Conservation (phyloP, 2,329 filamentous ascomycete species). For the Davidsoniella australis region DNA sequence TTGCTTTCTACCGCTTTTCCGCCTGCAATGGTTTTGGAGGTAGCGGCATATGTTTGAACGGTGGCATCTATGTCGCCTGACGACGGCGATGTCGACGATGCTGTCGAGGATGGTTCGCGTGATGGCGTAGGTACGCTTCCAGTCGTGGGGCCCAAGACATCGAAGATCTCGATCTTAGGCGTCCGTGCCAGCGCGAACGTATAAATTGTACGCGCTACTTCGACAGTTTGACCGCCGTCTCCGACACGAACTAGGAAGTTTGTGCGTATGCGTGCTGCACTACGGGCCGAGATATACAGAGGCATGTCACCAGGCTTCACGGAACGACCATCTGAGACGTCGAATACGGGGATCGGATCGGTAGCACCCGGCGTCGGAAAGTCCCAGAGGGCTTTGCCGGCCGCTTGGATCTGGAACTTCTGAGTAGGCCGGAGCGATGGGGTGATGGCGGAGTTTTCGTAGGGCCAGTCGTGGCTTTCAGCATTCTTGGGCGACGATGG, state of each 20-base stretch:
- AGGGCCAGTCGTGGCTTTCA: constrained; percentile 13
- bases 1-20: too few species aligned
- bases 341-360: constrained; percentile 26
- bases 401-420: constrained; percentile 31
- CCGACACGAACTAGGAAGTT: constrained; percentile 29
- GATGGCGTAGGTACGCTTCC: background rate
- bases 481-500: too few species aligned
- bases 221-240: constrained; percentile 18
- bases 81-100: background rate
- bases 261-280: constrained; percentile 27
- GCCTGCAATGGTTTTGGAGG: background rate
- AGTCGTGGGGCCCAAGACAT: background rate
- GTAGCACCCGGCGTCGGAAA: constrained; percentile 24
- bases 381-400: constrained; percentile 27
- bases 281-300: constrained; percentile 35
- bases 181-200: constrained; percentile 36
- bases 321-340: constrained; percentile 20
- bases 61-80: constrained; percentile 9
- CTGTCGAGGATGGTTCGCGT: constrained; percentile 12
- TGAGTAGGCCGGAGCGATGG: constrained; percentile 25
- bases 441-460: constrained; percentile 14
- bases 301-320: constrained; percentile 21
- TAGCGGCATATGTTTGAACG: constrained; percentile 1
- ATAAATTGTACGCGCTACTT: constrained; percentile 36
- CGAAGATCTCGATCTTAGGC: constrained; percentile 25